Evolutionary conservation across 768 basidiomycete species (phyloP), one percentile per base, ranked within the genome.

Genomic region (Leccinum subtestaceum): DNA sequence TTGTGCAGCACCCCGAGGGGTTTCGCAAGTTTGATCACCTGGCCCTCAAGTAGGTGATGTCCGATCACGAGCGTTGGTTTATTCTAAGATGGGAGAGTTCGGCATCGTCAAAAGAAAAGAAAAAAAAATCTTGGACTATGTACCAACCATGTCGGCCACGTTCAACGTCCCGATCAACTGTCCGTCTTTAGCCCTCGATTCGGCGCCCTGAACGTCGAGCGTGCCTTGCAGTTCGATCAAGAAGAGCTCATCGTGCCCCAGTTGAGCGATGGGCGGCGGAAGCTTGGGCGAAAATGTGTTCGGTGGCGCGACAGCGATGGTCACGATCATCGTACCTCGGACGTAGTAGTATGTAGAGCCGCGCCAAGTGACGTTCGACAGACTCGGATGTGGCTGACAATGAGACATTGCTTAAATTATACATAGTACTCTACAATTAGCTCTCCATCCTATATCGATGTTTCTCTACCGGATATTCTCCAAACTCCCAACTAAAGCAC

Each of bases 21-120:
- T 69, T 92, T 95, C 2, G 87, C 75, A 7, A 98, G 79, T 48
- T 74, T 78, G 34, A 84, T 80, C 60, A 96, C 78, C 69, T 89
- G 91, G 55, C 95, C 95, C 68, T 98, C 95, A 5, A 98, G 84
- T 31, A 95, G 78, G 67, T 97, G 93, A 73, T 95, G 87, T 12
- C 95, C 95, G 59, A 98, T 89, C 55, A 80, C 72, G 6, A 98
- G 79, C 2, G 86, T 93, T 4, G 91, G 86, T 64, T 87, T 91
- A 61, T 83, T 86, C 91, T 65, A 27, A 32, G 29, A 29, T 29
- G n/a, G 25, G 40, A 21, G 32, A 34, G 32, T 5, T 34, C 12
- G 32, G 5, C 12, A 34, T 34, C 32, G 32, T 63, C 62, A 61
- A 55, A 19, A 23, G 32, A 48, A 12, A 5, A 54, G 31, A n/a